phyloP scores from a whole-genome alignment of 345 rosid species.

The Salix exigua region DNA sequence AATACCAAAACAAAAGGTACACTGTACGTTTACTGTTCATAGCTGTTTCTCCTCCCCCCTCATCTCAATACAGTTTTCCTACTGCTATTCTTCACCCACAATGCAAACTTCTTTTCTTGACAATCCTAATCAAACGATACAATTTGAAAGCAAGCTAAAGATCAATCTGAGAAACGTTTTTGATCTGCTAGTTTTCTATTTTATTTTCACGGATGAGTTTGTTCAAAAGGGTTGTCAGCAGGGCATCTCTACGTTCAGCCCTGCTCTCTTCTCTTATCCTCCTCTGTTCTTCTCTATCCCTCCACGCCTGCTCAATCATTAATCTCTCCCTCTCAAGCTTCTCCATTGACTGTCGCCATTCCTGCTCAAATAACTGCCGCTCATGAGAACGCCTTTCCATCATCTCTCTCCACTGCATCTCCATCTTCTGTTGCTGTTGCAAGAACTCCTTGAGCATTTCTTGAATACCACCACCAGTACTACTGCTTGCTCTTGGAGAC shows the following conservation, averaged over 20 bases:
- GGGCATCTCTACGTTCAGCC: conserved; percentile 51
- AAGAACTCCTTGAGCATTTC: conserved; percentile 48
- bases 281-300: conserved; percentile 56
- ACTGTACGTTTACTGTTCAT: background rate
- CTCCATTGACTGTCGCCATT: conserved; percentile 52
- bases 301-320: conserved; percentile 44
- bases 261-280: conserved; percentile 48
- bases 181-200: conserved; percentile 3
- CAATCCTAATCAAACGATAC: background rate
- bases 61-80: background rate
- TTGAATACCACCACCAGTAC: conserved; percentile 6
- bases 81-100: background rate
- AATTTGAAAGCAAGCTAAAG: background rate
- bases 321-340: conserved; percentile 53
- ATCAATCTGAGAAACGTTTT: background rate
- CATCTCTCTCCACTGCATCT: conserved; percentile 47
- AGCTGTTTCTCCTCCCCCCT: background rate
- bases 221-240: conserved; percentile 44
- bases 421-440: conserved; percentile 47
- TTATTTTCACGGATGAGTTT: conserved; percentile 35
- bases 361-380: conserved; percentile 44
- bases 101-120: background rate
- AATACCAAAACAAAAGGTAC: background rate
- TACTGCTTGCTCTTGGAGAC: conserved; percentile 20
- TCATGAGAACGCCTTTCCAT: conserved; percentile 47